Conservation (phyloP, 495 filamentous ascomycete species). For the Neurospora sp. region DNA sequence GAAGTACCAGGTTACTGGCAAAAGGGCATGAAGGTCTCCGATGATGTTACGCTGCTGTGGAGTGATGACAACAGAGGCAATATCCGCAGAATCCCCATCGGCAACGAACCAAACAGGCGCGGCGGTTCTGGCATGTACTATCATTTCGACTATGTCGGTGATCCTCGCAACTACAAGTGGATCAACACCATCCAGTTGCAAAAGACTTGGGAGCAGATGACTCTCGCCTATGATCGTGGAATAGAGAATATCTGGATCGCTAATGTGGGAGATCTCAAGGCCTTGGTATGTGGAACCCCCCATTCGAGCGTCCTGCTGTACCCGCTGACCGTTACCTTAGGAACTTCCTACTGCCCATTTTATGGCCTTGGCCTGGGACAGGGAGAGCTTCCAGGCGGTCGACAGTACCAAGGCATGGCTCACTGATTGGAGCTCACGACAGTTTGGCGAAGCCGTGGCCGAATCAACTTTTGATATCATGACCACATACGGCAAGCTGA, state of each 20-base stretch:
- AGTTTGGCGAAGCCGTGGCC: slow-evolving; percentile 22
- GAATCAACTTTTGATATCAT: slow-evolving; percentile 37
- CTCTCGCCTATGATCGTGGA: slow-evolving; percentile 44
- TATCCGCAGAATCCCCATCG: slow-evolving; percentile 47
- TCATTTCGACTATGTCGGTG: slow-evolving; percentile 56
- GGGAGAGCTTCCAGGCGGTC: slow-evolving; percentile 28
- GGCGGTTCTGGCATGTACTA: slow-evolving; percentile 59
- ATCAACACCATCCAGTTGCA: slow-evolving; percentile 52
- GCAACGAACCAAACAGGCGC: slow-evolving; percentile 39
- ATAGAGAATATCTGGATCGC: slow-evolving; percentile 54
- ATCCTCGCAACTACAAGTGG: slow-evolving; percentile 51
- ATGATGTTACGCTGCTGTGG: slow-evolving; percentile 57
- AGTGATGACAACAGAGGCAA: slow-evolving; percentile 61
- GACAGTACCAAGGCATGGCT: slow-evolving; percentile 41
- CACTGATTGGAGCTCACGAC: slow-evolving; percentile 31
- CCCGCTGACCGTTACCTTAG: background rate
- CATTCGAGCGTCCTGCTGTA: background rate
- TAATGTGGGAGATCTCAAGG: slow-evolving; percentile 59
- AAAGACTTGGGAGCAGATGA: slow-evolving; percentile 44
- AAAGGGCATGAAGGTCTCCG: slow-evolving; percentile 48
- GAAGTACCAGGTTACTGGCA: slow-evolving; percentile 55
- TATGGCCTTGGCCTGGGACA: slow-evolving; percentile 51
- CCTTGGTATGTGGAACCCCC: slow-evolving; percentile 25
- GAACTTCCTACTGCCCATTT: slow-evolving; percentile 49
- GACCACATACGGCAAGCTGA: slow-evolving; percentile 46